phyloP scores from a whole-genome alignment of 116 monocot species.

The Dioscorea cayenensis region DNA sequence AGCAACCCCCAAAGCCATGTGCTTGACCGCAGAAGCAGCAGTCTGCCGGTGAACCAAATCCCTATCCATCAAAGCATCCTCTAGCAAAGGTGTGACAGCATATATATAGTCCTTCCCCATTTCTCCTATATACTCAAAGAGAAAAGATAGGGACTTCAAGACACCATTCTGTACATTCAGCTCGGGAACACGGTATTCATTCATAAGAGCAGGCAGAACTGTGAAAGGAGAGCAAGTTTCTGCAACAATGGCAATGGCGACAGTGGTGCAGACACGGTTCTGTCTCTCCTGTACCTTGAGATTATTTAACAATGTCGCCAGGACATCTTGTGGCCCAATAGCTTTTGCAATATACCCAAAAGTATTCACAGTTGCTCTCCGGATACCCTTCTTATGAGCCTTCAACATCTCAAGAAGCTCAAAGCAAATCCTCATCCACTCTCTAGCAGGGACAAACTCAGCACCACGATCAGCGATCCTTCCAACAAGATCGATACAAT shows the following conservation, averaged over 20 bases:
- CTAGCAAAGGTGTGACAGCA: slow-evolving; percentile 91
- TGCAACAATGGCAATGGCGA: slow-evolving; percentile 96
- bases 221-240: slow-evolving; percentile 98
- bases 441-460: slow-evolving; percentile 87
- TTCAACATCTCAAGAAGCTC: slow-evolving; percentile 94
- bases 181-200: slow-evolving; percentile 97
- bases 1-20: slow-evolving; percentile 96
- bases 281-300: slow-evolving; percentile 92
- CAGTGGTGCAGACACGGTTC: slow-evolving; percentile 88
- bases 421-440: slow-evolving; percentile 97
- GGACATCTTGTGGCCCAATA: slow-evolving; percentile 86
- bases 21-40: slow-evolving; percentile 98
- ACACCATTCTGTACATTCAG: slow-evolving; percentile 98
- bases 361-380: slow-evolving; percentile 89
- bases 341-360: slow-evolving; percentile 96
- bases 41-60: slow-evolving; percentile 95
- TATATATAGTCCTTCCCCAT: slow-evolving; percentile 99
- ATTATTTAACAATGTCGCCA: slow-evolving; percentile 83
- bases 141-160: slow-evolving; percentile 91
- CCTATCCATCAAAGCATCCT: slow-evolving; percentile 95
- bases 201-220: slow-evolving; percentile 94
- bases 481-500: slow-evolving; percentile 91
- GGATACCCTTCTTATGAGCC: slow-evolving; percentile 89
- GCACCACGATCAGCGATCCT: slow-evolving; percentile 94
- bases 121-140: slow-evolving; percentile 98